phyloP scores from a whole-genome alignment of 495 filamentous ascomycete species.

The Penicillium roqueforti region DNA sequence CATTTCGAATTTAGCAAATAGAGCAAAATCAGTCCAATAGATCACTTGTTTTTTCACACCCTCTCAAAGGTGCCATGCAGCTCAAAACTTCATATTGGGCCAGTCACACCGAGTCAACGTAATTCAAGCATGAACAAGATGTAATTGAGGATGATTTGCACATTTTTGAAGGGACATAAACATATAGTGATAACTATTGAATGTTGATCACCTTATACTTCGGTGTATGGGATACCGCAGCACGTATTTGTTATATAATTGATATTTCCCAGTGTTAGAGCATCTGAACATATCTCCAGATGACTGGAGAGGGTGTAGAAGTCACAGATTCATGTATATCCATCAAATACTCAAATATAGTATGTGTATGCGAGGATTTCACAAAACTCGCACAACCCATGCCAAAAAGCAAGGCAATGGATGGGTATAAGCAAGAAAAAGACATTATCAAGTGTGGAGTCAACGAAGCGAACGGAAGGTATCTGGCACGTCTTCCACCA shows the following conservation, averaged over 20 bases:
- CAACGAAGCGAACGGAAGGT: neutral
- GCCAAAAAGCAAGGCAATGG: neutral
- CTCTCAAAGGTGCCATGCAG: too few relatives aligned
- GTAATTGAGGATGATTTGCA: too few relatives aligned
- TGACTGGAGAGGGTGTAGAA: neutral
- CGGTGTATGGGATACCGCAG: too few relatives aligned
- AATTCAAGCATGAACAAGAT: too few relatives aligned
- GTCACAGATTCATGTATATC: neutral
- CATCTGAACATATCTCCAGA: neutral
- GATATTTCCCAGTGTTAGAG: neutral
- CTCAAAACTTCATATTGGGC: too few relatives aligned
- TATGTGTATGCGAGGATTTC: neutral
- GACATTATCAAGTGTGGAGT: neutral
- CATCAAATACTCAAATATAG: too few relatives aligned
- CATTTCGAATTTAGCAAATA: neutral
- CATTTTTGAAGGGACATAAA: neutral
- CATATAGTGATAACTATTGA: neutral
- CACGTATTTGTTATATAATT: neutral
- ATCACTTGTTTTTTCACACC: neutral
- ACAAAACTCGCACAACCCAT: neutral
- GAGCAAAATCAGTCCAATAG: neutral
- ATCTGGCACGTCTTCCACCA: slow-evolving; percentile 2
- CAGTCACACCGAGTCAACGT: too few relatives aligned
- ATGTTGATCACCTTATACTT: neutral
- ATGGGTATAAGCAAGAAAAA: slow-evolving; percentile 17